Percentiles rank a stretch among this genome's conserved stretches.
phyloP scores from a whole-genome alignment of 2,329 filamentous ascomycete genomes.

The Niveomyces coronatus region DNA sequence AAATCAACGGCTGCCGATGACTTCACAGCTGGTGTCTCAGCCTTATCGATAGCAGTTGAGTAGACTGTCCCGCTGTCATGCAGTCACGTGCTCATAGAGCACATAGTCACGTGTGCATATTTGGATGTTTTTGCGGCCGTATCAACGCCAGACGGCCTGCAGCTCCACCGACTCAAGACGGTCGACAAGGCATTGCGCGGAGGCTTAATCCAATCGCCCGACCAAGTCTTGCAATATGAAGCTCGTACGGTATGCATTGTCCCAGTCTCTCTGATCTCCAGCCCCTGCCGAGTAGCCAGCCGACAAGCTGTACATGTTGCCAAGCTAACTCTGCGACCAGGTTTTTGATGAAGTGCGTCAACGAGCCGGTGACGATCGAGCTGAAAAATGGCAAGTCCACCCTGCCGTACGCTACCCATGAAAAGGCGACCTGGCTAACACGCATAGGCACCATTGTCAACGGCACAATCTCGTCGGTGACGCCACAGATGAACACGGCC shows the following conservation, averaged over 20 bases:
- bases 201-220: no score
- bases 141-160: constrained; percentile 3
- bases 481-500: constrained; percentile 97
- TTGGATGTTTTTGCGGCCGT: constrained; percentile 6
- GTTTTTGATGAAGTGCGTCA: constrained; percentile 98
- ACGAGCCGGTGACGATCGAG: constrained; percentile 97
- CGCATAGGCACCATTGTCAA: constrained; percentile 78
- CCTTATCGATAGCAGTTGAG: neutral
- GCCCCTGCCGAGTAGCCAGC: constrained; percentile 14
- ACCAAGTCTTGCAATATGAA: constrained; percentile 58
- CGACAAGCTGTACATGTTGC: constrained; percentile 30
- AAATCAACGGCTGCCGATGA: no score
- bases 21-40: no score
- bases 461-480: constrained; percentile 93
- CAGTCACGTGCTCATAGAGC: constrained; percentile 4
- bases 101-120: constrained; percentile 2
- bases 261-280: neutral
- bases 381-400: constrained; percentile 76
- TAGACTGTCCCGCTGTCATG: neutral
- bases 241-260: constrained; percentile 72
- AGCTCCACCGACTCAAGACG: constrained; percentile 10
- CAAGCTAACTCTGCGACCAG: constrained; percentile 37
- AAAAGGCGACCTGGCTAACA: constrained; percentile 6
- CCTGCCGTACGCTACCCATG: neutral
- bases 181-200: constrained; percentile 8